These are phyloP conservation scores for Echeveria elegans DNA, from an alignment of 164 flowering plant genomes.

Conservation along the genomic window DNA sequence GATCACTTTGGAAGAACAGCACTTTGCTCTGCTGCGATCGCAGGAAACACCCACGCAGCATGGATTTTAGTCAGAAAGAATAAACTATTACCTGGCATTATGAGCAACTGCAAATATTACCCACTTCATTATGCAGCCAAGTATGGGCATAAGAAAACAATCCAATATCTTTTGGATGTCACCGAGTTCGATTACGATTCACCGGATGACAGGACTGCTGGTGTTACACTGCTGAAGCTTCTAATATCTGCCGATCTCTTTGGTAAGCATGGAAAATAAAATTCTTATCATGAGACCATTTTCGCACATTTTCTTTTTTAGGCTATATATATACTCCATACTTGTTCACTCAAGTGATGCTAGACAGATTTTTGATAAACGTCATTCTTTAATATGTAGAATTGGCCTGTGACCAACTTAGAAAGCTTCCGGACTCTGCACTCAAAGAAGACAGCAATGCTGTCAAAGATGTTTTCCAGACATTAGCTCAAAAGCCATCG, in stretches of 20 bases:
- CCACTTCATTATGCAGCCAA: conserved; percentile 11
- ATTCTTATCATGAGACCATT: too few species aligned
- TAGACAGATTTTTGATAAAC: neutral
- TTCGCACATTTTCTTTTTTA: too few species aligned
- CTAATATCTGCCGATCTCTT: conserved; percentile 7
- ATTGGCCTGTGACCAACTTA: conserved; percentile 5
- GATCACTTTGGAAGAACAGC: conserved; percentile 5
- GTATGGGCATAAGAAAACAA: conserved; percentile 6
- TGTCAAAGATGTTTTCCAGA: neutral
- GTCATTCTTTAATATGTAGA: neutral
- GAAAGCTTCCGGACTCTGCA: neutral
- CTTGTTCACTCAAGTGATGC: neutral
- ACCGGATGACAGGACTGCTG: neutral
- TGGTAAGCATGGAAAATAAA: neutral
- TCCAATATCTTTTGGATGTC: conserved; percentile 5
- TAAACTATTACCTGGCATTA: neutral
- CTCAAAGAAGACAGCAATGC: conserved; percentile 1
- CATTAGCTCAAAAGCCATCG: conserved; percentile 2
- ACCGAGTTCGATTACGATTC: neutral
- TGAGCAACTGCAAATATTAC: neutral
- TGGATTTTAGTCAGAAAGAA: neutral
- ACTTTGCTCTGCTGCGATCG: conserved; percentile 8
- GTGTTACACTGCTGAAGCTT: conserved; percentile 8
- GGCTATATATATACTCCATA: too few species aligned
- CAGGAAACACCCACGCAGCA: neutral